phyloP scores from a whole-genome alignment of 2,329 filamentous ascomycete genomes.

The Alternaria rosae region DNA sequence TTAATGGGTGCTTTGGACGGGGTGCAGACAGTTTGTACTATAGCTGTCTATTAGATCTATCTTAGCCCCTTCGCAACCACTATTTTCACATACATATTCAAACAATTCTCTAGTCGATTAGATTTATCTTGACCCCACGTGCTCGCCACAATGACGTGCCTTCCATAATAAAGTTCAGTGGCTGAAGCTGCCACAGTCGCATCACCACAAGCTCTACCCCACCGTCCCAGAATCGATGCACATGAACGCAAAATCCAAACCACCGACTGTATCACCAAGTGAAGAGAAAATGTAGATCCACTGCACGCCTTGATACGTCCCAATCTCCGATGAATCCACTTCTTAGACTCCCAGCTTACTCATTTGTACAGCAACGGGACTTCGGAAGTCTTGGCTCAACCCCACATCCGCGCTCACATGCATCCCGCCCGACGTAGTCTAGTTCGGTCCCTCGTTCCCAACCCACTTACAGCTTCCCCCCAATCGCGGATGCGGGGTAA shows the following conservation, averaged over 20 bases:
- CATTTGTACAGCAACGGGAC: neutral
- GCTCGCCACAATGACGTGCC: neutral
- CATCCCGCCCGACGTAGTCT: neutral
- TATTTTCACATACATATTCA: neutral
- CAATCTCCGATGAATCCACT: neutral
- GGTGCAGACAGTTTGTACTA: neutral
- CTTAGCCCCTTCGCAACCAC: neutral
- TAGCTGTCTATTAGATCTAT: constrained; percentile 2
- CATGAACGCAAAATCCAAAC: neutral
- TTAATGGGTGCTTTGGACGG: constrained; percentile 1
- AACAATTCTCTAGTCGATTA: neutral
- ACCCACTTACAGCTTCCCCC: neutral
- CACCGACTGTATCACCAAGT: neutral
- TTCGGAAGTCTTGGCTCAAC: neutral
- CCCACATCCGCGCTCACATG: neutral
- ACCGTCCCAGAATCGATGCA: neutral
- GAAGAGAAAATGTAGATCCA: neutral
- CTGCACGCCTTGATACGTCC: neutral
- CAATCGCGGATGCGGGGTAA: constrained; percentile 16
- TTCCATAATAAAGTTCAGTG: neutral
- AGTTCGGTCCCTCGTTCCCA: neutral
- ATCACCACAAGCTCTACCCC: neutral
- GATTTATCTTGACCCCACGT: neutral
- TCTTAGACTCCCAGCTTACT: neutral
- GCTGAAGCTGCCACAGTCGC: constrained; percentile 6